Evolutionary conservation across 345 rosid species (phyloP).

Genomic region (Raphanus raphanistrum): DNA sequence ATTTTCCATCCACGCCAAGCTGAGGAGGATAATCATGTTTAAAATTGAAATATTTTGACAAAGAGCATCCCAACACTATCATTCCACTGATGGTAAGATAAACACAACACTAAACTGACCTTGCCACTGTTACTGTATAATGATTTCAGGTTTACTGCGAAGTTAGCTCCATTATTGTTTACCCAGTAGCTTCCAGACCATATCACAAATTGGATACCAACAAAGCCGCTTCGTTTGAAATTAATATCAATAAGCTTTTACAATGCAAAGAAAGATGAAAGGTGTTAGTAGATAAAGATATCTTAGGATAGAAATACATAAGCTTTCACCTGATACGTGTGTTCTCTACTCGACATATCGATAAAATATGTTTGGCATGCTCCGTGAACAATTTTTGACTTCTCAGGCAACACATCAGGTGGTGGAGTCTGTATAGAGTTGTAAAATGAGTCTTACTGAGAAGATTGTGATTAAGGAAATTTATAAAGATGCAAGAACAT

Average conservation of each 20-base stretch:
- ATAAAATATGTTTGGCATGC: slow-evolving; percentile 64
- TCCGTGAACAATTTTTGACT: slow-evolving; percentile 51
- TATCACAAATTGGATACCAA: slow-evolving; percentile 60
- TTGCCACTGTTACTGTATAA: slow-evolving; percentile 37
- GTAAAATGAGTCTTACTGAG: slow-evolving; percentile 12
- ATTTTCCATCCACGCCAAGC: slow-evolving; percentile 44
- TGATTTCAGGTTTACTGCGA: slow-evolving; percentile 42
- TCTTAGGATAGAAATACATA: not conserved
- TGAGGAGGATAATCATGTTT: slow-evolving; percentile 22
- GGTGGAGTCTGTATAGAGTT: slow-evolving; percentile 49
- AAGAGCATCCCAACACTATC: not conserved
- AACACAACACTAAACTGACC: slow-evolving; percentile 33
- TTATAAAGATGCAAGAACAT: slow-evolving; percentile 17
- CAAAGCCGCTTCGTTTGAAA: slow-evolving; percentile 48
- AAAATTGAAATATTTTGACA: not conserved
- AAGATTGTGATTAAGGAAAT: not conserved
- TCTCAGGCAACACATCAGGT: slow-evolving; percentile 57
- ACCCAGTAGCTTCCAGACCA: slow-evolving; percentile 59
- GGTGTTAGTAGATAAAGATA: slow-evolving; percentile 6
- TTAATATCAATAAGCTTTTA: slow-evolving; percentile 47
- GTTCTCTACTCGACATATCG: slow-evolving; percentile 43
- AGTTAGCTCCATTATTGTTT: slow-evolving; percentile 55
- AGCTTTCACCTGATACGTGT: slow-evolving; percentile 51
- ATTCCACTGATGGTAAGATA: not conserved
- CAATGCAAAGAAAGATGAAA: not conserved